Evolutionary conservation across 768 basidiomycete genomes (phyloP), one percentile per base, ranked within the genome.

Genomic region (Calocera viscosa): DNA sequence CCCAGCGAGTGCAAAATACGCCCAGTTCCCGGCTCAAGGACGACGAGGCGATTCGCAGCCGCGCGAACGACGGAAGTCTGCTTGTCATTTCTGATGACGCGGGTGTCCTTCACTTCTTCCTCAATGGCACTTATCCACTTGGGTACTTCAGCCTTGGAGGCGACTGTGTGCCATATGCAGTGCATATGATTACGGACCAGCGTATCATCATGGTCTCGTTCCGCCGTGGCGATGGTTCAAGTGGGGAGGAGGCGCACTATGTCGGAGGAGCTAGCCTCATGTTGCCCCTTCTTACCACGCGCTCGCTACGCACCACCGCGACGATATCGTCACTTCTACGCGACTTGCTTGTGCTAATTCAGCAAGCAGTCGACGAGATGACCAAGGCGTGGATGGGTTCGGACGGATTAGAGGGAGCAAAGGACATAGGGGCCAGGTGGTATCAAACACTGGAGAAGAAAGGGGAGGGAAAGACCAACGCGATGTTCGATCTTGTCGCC

Each of bases 121-220:
- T 91, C 60, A 90, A 92, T 72, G 91, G 90, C 17, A 83, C 82
- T 69, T 92, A 87, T 75, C 82, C 84, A 34, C 77, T 92, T 39
- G 90, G 90, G 28, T 74, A 77, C 24, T 74, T 87, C 34, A 72
- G 72, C 30, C 69, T 83, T 28, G 81, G 78, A 68, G 60, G 70
- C 66, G 34, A 67, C 40, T 70, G 69, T 24, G 64, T 19, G 24
- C 43, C 43, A 47, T 47, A 24, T 19, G 24, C 16, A 7, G 24
- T 47, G 24, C 43, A 47, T 19, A 19, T 47, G 43, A 47, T 47
- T 7, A 19, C 8, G 8, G 43, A 47, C 35, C 35, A 38, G 43
- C 24, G 19, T 47, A 47, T 47, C 7, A 3, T 47, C 43, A 47
- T 47, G 43, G 43, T 47, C 8, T 7, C 43, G 43, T 47, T 47